Conservation (phyloP, 345 rosid species). For the Euclidium syriacum region DNA sequence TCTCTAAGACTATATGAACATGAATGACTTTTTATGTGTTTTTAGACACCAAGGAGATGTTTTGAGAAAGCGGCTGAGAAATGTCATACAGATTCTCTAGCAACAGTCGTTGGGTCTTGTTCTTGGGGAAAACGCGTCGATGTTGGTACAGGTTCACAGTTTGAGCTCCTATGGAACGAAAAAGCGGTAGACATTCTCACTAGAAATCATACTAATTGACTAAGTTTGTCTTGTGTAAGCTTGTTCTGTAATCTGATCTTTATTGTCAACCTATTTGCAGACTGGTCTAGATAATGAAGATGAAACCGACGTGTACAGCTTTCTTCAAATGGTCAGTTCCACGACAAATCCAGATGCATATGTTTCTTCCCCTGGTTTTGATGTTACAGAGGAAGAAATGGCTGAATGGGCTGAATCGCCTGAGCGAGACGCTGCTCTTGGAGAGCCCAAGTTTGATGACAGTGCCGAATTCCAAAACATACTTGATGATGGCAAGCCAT, state of each 20-base stretch:
- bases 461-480: conserved; percentile 35
- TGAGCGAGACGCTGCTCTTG: conserved; percentile 45
- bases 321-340: conserved; percentile 71
- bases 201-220: neutral
- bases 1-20: conserved; percentile 11
- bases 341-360: conserved; percentile 28
- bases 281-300: conserved; percentile 37
- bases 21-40: neutral
- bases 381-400: conserved; percentile 46
- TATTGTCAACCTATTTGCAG: conserved; percentile 38
- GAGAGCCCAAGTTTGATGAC: conserved; percentile 65
- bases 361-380: conserved; percentile 71
- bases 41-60: conserved; percentile 76
- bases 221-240: neutral
- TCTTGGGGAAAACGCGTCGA: conserved; percentile 92
- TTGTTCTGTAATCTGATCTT: conserved; percentile 13
- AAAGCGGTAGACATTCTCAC: conserved; percentile 39
- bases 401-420: conserved; percentile 76
- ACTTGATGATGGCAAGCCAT: conserved; percentile 31
- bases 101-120: conserved; percentile 87
- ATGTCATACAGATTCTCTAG: conserved; percentile 61
- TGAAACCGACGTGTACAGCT: conserved; percentile 55
- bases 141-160: conserved; percentile 90
- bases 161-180: conserved; percentile 71
- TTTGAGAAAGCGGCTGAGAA: conserved; percentile 94